Base-by-base conservation (phyloP, 192 early-diverging fungal species). In the Umbelopsis isabellina region DNA sequence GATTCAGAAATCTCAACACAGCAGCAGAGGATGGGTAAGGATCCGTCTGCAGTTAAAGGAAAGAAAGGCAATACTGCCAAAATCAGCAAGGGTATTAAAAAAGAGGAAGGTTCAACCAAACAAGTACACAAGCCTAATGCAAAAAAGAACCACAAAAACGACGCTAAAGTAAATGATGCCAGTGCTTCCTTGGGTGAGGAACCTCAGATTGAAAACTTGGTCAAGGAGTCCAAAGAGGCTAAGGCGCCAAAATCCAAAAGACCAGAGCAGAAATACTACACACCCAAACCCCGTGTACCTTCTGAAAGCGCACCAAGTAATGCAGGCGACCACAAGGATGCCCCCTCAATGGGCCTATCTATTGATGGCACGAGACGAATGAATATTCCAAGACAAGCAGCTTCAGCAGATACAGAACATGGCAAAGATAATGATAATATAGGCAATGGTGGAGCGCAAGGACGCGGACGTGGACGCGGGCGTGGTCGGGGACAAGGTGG, bases 381-480 rank as follows among this genome's bases (percentile, higher is more conserved):
- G 25, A 49, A 68, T 35, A 68, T 68, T 18, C 48, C 47, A 49
- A 20, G 21, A 23, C 67, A 50, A 8, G 46, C 30, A 37, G 22
- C 44, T 48, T 49, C 41, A 15, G 23, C 11, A 13, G 52, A 44
- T 11, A 49, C 37, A 16, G 22, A 21, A 22, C 27, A 50, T 16
- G 37, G 33, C 37, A 15, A 20, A 23, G 30, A 71, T 5, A 35
- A 33, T 35, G 55, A 45, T 8, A 48, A 20, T 64, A 30, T 30
- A 3, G 12, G 44, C 13, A 44, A 50, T 37, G 23, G 30, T 18
- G 11, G 70, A n/a, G n/a, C 47, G 13, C 23, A 45, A 48, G 70
- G 51, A 7, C 50, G 69, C 3, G 69, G 69, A 47, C 55, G 70
- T 46, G 58, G 58, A 30, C 55, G 70, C 18, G 69, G 69, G 37